Evolutionary conservation across 306 rosid species (phyloP).

Genomic region (Ceratonia siliqua): DNA sequence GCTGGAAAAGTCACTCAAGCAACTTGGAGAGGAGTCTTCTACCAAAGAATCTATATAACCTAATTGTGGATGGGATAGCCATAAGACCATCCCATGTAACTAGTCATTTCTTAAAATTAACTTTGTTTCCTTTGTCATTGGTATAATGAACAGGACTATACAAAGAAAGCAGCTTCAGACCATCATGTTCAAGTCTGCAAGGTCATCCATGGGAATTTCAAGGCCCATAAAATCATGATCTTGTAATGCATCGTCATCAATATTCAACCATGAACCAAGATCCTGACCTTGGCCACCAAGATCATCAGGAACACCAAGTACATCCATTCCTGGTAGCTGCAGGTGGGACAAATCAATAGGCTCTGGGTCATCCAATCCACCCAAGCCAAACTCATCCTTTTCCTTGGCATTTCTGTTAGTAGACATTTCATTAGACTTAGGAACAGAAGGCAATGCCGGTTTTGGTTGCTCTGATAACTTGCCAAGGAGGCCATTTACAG

Average conservation of each 20-base stretch:
- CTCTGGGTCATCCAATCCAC: constrained; percentile 71
- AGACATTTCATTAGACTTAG: constrained; percentile 62
- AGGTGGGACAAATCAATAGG: constrained; percentile 84
- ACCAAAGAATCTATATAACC: constrained; percentile 96
- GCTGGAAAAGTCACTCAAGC: constrained; percentile 80
- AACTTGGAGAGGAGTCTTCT: constrained; percentile 80
- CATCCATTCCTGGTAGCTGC: constrained; percentile 92
- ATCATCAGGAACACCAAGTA: constrained; percentile 78
- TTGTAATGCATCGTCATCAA: constrained; percentile 87
- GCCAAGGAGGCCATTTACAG: constrained; percentile 90
- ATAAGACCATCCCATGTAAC: constrained; percentile 64
- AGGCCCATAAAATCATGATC: constrained; percentile 98
- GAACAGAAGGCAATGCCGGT: constrained; percentile 60
- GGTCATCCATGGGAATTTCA: constrained; percentile 99
- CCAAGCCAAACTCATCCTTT: constrained; percentile 63
- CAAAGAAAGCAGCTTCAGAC: constrained; percentile 92
- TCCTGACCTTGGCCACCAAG: constrained; percentile 85
- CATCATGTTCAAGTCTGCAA: constrained; percentile 93
- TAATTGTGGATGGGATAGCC: constrained; percentile 68
- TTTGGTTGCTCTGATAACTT: constrained; percentile 83
- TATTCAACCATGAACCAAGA: constrained; percentile 95
- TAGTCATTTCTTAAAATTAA: constrained; percentile 75
- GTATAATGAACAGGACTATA: constrained; percentile 96
- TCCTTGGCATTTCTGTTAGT: constrained; percentile 58
- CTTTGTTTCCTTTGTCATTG: constrained; percentile 84